Conservation (phyloP, 345 rosid species). For the Kandelia obovata region DNA sequence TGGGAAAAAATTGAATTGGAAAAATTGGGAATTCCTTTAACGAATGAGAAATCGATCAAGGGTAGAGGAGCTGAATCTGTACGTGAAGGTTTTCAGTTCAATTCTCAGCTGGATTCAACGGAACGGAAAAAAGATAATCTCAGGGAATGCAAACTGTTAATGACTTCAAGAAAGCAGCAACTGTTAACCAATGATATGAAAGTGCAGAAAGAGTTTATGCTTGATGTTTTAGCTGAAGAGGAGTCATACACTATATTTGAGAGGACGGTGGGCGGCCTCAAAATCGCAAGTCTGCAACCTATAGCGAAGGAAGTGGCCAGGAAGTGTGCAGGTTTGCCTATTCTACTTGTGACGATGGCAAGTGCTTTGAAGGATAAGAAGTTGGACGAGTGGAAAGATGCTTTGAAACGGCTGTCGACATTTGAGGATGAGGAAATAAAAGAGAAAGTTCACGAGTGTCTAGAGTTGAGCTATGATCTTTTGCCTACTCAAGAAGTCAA, state of each 20-base stretch:
- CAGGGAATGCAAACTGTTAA: too few relatives aligned
- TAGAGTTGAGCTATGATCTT: constrained; percentile 9
- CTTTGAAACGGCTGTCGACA: neutral
- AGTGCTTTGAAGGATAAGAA: neutral
- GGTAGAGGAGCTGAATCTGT: too few relatives aligned
- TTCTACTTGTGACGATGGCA: neutral
- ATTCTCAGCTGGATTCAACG: too few relatives aligned
- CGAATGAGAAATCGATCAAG: too few relatives aligned
- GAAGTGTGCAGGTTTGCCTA: constrained; percentile 5
- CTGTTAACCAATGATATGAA: too few relatives aligned
- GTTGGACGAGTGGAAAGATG: neutral
- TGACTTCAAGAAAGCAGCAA: too few relatives aligned
- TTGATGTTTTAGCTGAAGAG: too few relatives aligned
- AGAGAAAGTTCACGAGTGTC: neutral
- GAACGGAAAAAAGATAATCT: too few relatives aligned
- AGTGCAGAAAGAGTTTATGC: too few relatives aligned
- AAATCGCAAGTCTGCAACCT: neutral
- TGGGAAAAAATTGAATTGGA: too few relatives aligned
- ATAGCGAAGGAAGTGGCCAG: neutral
- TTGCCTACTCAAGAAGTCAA: constrained; percentile 2
- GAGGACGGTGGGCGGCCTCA: neutral
- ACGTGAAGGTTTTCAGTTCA: too few relatives aligned
- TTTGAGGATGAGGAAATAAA: neutral
- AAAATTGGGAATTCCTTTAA: too few relatives aligned
- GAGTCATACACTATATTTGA: constrained; percentile 12